Conservation (phyloP, 148 eudicot genomes). For the Rhododendron vialii region DNA sequence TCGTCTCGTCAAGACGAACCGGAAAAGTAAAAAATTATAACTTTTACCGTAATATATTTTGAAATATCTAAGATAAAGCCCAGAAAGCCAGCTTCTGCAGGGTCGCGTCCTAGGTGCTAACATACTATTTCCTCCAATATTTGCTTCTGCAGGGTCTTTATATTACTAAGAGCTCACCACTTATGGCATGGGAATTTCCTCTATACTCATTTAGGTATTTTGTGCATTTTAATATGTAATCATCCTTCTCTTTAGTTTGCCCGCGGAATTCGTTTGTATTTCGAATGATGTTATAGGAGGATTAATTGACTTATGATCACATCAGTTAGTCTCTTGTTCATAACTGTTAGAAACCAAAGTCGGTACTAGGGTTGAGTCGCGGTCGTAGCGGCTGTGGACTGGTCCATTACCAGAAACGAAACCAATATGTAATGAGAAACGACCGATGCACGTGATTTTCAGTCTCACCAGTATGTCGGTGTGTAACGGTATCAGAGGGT, state of each 20-base stretch:
- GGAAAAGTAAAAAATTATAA: no score
- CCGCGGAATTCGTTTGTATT: not conserved
- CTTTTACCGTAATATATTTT: no score
- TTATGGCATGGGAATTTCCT: conserved; percentile 2
- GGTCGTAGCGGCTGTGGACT: not conserved
- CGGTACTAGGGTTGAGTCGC: not conserved
- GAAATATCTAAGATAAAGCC: no score
- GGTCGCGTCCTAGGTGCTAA: no score
- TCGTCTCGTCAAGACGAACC: no score
- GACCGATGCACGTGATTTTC: not conserved
- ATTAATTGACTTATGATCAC: not conserved
- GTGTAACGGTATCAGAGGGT: not conserved
- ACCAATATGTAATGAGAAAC: not conserved
- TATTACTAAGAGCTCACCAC: conserved; percentile 42
- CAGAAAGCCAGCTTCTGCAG: no score
- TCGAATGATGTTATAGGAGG: not conserved
- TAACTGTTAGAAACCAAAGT: not conserved
- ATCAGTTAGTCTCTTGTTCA: not conserved
- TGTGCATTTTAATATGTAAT: not conserved
- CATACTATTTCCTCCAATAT: not conserved
- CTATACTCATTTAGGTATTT: conserved; percentile 13
- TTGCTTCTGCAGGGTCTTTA: conserved; percentile 58
- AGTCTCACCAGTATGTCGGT: not conserved
- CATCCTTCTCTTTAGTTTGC: not conserved
- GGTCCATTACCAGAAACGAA: not conserved